Evolutionary conservation across 208 protist genomes (phyloP), one percentile per base, ranked within the genome.

Genomic region (Leishmania martiniquensis): DNA sequence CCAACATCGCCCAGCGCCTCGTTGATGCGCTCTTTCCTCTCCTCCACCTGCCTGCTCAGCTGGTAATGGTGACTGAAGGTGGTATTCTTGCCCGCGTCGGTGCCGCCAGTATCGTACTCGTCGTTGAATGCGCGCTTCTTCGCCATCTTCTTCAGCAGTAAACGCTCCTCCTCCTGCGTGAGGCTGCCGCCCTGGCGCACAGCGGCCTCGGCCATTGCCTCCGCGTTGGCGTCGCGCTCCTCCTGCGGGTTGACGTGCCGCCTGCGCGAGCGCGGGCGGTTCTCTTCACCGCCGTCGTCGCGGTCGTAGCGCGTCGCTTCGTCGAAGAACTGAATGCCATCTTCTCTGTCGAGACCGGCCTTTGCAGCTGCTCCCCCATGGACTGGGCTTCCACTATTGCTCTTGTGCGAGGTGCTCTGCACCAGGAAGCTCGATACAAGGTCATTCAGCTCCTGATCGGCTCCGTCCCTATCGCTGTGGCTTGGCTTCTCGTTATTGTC

Each of bases 101-200:
- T 73, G 49, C 74, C 80, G 52, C 84, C 84, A 62, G 87, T 88
- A 77, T 97, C 90, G 79, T 98, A 97, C 13, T 84, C 85, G 44
- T 93, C 90, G 80, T 97, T 82, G 83, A 97, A 97, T n/a, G 82
- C 85, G 55, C 90, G 86, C 77, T 98, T 98, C 85, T 98, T 96
- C n/a, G 90, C 91, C 88, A 97, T 94, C 77, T 93, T 96, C 78
- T 96, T 96, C 87, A 96, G 88, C 70, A 95, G 39, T 25, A 91
- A 70, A 0, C 89, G 82, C 83, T 97, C 92, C 82, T 95, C 88
- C 76, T 96, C 96, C 76, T 90, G 88, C 25, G 87, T 94, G 39
- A 95, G 87, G 68, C 55, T 57, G 39, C 73, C 82, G 10, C 91
- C 88, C 13, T 86, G 55, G 17, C 73, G 80, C 66, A 94, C 89